Evolutionary conservation across 345 rosid genomes (phyloP), one percentile per base, ranked within the genome.

Genomic region (Brassica rapa): DNA sequence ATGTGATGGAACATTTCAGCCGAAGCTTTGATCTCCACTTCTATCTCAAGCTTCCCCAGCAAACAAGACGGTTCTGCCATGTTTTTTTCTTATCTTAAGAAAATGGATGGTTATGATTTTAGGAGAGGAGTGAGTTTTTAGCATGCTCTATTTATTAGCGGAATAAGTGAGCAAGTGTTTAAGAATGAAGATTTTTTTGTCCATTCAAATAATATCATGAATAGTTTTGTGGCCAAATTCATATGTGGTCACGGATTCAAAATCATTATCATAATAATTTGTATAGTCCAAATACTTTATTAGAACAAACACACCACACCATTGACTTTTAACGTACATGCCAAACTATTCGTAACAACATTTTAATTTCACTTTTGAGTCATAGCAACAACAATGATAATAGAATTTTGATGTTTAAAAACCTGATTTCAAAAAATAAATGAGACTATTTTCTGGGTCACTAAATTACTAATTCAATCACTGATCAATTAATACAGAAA

Each of bases 1-100:
- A 86, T 72, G 1, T 83, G 81, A 64, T 84, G 84, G 24, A 84
- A 84, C 33, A 65, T 14, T 6, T 46, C 23, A 29, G 70, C 77
- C 0, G 70, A 73, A 53, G 71, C 71, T 66, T 74, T 74, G 78
- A 74, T 55, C 71, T 74, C 78, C 37, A 74, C 64, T 0, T 66
- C 66, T 53, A 65, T 66, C 57, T 75, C 59, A 5, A 75, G 66
- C 41, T 55, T 66, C 64, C 78, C 72, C 27, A 75, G 16, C 57
- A 75, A 63, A 73, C 33, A 46, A 63, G 77, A 29, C 14, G 39
- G 62, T 16, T 7, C 70, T 19, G 74, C 51, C 74, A 76, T 68
- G 32, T 4, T 55, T 55, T 21, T 60, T 35, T 49, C 19, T 49
- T 37, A 23, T 25, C 65, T 9, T 4, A n/a, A 5, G 21, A 33